A percentile compares a stretch with the other conserved stretches of the same genome.
Evolutionary conservation across 306 rosid species (phyloP).

Genomic region (Cyamopsis tetragonoloba): DNA sequence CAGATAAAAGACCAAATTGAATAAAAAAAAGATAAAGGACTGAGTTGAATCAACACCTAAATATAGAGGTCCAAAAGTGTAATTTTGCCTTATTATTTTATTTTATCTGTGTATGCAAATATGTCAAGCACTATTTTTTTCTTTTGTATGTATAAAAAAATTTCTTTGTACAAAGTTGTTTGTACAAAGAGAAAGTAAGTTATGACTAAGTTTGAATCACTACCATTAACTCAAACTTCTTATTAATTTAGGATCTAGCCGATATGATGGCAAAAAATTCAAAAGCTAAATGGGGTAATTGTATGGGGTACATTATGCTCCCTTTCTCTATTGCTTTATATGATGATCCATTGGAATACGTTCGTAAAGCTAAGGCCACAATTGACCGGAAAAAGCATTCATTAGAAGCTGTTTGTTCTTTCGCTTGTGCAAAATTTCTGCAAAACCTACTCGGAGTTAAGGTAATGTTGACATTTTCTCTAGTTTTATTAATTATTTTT

Average conservation of each 20-base stretch:
- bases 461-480: slow-evolving; percentile 17
- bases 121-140: neutral
- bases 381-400: slow-evolving; percentile 60
- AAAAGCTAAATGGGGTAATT: slow-evolving; percentile 60
- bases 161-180: neutral
- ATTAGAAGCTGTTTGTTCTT: slow-evolving; percentile 44
- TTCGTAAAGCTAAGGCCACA: slow-evolving; percentile 50
- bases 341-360: slow-evolving; percentile 50
- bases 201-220: neutral
- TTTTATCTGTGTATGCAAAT: neutral
- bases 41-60: no score
- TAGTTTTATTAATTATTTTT: neutral
- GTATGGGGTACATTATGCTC: slow-evolving; percentile 41
- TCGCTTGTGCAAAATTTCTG: slow-evolving; percentile 5
- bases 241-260: slow-evolving; percentile 46
- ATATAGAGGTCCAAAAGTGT: no score
- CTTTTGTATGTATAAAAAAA: neutral
- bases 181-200: neutral
- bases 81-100: no score
- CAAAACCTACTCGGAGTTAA: slow-evolving; percentile 44
- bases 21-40: no score
- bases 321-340: slow-evolving; percentile 42
- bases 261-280: slow-evolving; percentile 64
- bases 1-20: no score
- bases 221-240: neutral